phyloP scores from a whole-genome alignment of 2,329 filamentous ascomycete species.

The Aplosporella prunicola region DNA sequence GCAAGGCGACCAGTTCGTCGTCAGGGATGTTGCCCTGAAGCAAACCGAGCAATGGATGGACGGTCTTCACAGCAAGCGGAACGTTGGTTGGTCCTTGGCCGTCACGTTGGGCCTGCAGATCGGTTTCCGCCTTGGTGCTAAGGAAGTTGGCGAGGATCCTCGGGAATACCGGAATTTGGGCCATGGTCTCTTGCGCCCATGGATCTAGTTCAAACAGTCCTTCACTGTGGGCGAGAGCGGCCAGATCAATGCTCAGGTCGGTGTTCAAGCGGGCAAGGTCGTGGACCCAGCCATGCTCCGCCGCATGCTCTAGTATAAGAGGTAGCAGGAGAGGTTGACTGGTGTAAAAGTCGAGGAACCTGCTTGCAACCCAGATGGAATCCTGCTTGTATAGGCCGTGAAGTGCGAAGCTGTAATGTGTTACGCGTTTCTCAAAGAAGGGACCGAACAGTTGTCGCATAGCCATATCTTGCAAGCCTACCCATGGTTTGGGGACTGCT shows the following conservation, averaged over 20 bases:
- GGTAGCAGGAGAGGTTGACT: conserved; percentile 57
- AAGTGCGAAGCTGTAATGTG: conserved; percentile 78
- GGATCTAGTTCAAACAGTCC: conserved; percentile 69
- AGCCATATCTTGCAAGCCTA: conserved; percentile 62
- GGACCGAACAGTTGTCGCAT: conserved; percentile 70
- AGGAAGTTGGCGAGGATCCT: conserved; percentile 69
- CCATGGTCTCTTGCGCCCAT: conserved; percentile 65
- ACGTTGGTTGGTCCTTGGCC: conserved; percentile 58
- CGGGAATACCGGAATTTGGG: conserved; percentile 59
- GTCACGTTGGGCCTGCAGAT: conserved; percentile 65
- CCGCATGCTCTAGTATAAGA: conserved; percentile 67
- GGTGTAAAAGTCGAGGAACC: conserved; percentile 69
- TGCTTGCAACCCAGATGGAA: conserved; percentile 71
- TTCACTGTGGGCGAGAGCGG: conserved; percentile 73
- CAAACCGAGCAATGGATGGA: conserved; percentile 69
- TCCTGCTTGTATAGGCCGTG: conserved; percentile 89
- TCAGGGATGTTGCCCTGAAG: conserved; percentile 52
- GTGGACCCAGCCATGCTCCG: conserved; percentile 75
- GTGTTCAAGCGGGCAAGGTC: conserved; percentile 69
- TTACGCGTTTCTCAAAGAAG: conserved; percentile 69
- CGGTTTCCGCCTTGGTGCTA: conserved; percentile 72
- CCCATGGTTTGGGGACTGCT: conserved; percentile 69
- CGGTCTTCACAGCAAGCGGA: conserved; percentile 74
- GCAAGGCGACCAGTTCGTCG: conserved; percentile 67
- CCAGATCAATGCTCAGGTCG: conserved; percentile 79